Conservation (phyloP, 163 green algal genomes). For the Chloroidium sp. region DNA sequence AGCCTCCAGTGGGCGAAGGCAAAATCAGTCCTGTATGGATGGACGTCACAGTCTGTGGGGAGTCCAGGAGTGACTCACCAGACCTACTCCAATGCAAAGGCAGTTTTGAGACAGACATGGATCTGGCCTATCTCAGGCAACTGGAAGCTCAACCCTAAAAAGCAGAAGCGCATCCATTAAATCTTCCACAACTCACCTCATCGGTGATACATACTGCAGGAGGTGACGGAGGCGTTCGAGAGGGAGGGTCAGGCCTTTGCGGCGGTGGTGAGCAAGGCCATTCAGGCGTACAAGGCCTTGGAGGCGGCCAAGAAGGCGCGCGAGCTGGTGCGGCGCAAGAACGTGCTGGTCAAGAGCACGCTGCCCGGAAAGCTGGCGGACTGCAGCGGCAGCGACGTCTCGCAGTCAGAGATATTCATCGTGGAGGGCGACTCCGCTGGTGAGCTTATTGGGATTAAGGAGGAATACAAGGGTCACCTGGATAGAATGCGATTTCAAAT, state of each 20-base stretch:
- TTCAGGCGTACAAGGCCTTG: conserved; percentile 61
- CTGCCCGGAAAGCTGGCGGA: conserved; percentile 98
- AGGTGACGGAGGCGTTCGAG: conserved; percentile 58
- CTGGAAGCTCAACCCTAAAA: no score
- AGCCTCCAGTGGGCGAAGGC: no score
- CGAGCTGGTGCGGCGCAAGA: conserved; percentile 85
- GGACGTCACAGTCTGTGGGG: no score
- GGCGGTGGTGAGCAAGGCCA: conserved; percentile 53
- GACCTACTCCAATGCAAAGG: no score
- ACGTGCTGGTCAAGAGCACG: conserved; percentile 62
- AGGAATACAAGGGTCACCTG: no score
- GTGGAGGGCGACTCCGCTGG: conserved; percentile 97
- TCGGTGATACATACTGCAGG: conserved; percentile 6
- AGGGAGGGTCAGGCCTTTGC: conserved; percentile 37
- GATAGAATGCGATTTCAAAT: no score
- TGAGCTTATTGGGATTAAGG: background rate
- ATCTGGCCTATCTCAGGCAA: no score
- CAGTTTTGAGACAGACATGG: no score
- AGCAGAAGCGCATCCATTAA: no score
- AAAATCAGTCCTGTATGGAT: no score
- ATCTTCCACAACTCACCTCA: no score
- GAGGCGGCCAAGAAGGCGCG: conserved; percentile 80
- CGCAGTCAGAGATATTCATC: conserved; percentile 89
- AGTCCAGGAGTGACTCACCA: no score
- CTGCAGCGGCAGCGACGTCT: conserved; percentile 58